Evolutionary conservation across 306 rosid genomes (phyloP).

Genomic region (Quercus rubra): DNA sequence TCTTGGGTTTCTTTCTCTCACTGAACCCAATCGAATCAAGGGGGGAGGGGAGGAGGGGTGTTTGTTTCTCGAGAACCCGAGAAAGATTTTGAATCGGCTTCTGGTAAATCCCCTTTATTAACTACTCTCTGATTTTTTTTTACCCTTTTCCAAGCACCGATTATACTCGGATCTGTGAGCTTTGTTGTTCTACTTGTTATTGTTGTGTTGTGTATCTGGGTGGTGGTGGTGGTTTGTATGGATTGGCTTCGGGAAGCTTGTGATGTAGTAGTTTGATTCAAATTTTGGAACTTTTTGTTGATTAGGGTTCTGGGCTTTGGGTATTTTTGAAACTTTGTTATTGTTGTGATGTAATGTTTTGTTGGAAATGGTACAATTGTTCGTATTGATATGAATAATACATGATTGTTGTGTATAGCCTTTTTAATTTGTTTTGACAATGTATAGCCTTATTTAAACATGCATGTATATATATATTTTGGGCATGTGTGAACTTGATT

Average conservation of each 20-base stretch:
- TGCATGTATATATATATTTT: no score
- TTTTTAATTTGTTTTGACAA: no score
- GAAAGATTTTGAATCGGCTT: conserved; percentile 6
- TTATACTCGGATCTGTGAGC: conserved; percentile 8
- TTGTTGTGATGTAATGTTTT: not conserved
- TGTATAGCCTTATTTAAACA: no score
- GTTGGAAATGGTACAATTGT: not conserved
- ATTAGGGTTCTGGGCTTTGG: not conserved
- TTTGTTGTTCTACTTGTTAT: not conserved
- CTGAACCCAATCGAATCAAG: conserved; percentile 14
- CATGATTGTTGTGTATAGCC: no score
- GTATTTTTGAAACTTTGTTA: not conserved
- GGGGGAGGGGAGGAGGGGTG: not conserved
- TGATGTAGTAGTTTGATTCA: not conserved
- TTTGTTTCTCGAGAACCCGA: conserved; percentile 1
- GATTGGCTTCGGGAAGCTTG: conserved; percentile 1
- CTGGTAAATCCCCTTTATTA: conserved; percentile 20
- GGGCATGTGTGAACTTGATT: no score
- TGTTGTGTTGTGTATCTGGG: no score
- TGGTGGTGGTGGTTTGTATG: not conserved
- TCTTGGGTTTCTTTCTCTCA: not conserved
- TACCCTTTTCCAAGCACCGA: not conserved
- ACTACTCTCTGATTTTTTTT: conserved; percentile 23
- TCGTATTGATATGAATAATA: no score
- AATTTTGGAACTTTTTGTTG: not conserved